Percentiles rank a stretch among this genome's conserved stretches.
Evolutionary conservation across 345 rosid species (phyloP).

Genomic region (Alliaria petiolata): DNA sequence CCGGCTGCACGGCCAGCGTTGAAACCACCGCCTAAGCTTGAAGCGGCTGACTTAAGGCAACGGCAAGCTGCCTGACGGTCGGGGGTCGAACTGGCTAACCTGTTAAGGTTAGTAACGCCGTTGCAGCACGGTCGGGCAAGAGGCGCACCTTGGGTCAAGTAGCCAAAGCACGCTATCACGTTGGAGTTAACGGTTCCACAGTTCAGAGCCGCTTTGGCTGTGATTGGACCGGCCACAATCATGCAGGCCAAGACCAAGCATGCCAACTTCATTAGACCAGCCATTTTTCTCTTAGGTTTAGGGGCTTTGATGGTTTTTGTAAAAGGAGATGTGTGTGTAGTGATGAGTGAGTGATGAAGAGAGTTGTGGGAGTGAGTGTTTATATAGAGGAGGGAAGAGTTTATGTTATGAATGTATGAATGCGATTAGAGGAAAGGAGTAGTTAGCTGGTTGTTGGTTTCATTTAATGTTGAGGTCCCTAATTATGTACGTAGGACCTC

Average conservation of each 20-base stretch:
- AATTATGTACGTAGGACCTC: background rate
- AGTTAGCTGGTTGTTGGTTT: constrained; percentile 20
- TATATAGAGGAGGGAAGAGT: background rate
- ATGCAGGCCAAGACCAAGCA: constrained; percentile 18
- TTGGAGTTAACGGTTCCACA: constrained; percentile 28
- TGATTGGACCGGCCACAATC: constrained; percentile 12
- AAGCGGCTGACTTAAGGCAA: constrained; percentile 20
- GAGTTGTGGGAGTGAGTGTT: background rate
- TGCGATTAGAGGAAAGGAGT: background rate
- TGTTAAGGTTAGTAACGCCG: background rate
- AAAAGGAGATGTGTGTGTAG: background rate
- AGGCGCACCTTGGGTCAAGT: background rate
- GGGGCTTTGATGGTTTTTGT: background rate
- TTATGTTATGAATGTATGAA: background rate
- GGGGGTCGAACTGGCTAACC: constrained; percentile 3
- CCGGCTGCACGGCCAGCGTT: background rate
- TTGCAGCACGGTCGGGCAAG: background rate
- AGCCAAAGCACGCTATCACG: constrained; percentile 1
- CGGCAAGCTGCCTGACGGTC: constrained; percentile 31
- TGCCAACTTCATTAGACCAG: background rate
- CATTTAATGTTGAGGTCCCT: constrained; percentile 16
- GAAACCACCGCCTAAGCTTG: background rate
- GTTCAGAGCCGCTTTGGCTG: constrained; percentile 20
- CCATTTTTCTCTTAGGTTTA: background rate
- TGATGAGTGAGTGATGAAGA: constrained; percentile 1